Conservation (phyloP, 148 eudicot genomes). For the Rhododendron vialii region DNA sequence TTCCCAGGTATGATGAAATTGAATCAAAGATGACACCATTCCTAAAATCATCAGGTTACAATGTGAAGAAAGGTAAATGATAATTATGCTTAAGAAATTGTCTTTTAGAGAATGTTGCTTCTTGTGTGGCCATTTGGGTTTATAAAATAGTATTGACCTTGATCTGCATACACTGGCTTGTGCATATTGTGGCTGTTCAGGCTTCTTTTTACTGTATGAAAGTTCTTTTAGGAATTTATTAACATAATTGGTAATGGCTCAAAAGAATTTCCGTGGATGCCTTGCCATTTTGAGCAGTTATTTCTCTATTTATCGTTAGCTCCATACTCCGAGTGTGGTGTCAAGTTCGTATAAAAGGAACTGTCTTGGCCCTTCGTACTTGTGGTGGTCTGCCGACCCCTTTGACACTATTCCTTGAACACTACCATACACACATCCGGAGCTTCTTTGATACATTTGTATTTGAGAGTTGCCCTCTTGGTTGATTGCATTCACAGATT, state of each 20-base stretch:
- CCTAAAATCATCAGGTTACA: slow-evolving; percentile 72
- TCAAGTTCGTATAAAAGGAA: background rate
- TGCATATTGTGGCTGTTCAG: background rate
- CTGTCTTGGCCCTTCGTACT: background rate
- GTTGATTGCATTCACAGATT: background rate
- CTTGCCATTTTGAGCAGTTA: background rate
- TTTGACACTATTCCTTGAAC: background rate
- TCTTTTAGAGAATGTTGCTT: background rate
- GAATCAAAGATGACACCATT: slow-evolving; percentile 85
- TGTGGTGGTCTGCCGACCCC: background rate
- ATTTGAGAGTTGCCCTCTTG: background rate
- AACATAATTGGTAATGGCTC: background rate
- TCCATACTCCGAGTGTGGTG: background rate
- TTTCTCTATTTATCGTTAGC: background rate
- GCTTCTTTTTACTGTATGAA: background rate
- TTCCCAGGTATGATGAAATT: slow-evolving; percentile 78
- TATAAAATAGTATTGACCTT: background rate
- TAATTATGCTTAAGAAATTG: background rate
- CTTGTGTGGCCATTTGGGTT: background rate
- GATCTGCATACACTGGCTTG: background rate
- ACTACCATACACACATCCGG: background rate
- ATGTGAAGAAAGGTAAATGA: slow-evolving; percentile 84
- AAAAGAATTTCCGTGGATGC: background rate
- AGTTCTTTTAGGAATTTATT: background rate
- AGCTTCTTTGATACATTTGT: background rate